These are phyloP conservation scores for Isochrysis galbana DNA, from an alignment of 78 protist genomes.

Conservation along the genomic window DNA sequence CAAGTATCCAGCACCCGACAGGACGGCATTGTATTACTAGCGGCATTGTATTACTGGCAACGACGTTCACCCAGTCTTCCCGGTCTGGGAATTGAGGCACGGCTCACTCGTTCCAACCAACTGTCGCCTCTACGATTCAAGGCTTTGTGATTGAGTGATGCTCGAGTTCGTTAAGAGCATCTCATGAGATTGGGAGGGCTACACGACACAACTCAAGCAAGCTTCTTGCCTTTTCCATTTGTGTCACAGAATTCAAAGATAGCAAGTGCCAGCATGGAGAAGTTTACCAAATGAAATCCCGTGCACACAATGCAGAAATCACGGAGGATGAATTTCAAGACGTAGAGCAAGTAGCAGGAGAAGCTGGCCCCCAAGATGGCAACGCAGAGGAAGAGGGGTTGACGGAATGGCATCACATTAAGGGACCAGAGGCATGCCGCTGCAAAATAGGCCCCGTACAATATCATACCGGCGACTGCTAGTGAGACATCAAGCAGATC, in stretches of 20 bases:
- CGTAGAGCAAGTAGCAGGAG: slow-evolving; percentile 47
- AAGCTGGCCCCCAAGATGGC: slow-evolving; percentile 5
- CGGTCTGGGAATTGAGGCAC: no score
- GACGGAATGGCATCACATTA: background rate
- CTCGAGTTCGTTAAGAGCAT: no score
- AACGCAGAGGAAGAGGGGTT: background rate
- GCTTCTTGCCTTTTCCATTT: background rate
- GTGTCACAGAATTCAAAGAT: background rate
- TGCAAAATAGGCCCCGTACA: background rate
- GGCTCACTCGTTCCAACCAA: no score
- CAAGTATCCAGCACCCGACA: no score
- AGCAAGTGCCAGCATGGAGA: slow-evolving; percentile 11
- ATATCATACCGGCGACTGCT: background rate
- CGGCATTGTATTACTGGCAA: no score
- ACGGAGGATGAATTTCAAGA: slow-evolving; percentile 24
- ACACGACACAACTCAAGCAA: no score
- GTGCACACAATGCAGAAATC: slow-evolving; percentile 53
- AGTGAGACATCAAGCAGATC: background rate
- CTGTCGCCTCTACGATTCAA: no score
- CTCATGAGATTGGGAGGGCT: no score
- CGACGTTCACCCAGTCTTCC: no score
- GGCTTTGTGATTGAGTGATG: no score
- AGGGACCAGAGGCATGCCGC: background rate
- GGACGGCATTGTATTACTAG: no score
- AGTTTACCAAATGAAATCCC: slow-evolving; percentile 34